Evolutionary conservation across 352 stramenopile species (phyloP), one percentile per base, ranked within the genome.

Genomic region (Pythium grandisporangium): DNA sequence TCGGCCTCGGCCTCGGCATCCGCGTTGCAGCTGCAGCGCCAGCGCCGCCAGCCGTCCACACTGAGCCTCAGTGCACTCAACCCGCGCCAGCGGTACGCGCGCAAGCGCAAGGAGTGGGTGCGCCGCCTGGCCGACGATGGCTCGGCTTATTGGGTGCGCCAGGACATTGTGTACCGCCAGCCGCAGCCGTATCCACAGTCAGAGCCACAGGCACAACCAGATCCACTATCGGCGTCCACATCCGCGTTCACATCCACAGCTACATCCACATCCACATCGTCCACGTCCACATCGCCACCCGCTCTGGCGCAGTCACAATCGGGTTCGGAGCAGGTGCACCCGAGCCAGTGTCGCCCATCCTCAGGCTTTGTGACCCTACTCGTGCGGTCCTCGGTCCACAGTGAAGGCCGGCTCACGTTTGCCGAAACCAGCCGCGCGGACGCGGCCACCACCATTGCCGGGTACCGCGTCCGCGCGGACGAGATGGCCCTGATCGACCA

Each of bases 31-130:
- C 57, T 54, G 37, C 63, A 42, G 20, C n/a, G n/a, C n/a, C n/a
- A n/a, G n/a, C n/a, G n/a, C n/a, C n/a, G n/a, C n/a, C n/a, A n/a
- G n/a, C n/a, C n/a, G n/a, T n/a, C n/a, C n/a, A n/a, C n/a, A n/a
- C 47, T 85, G 35, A 37, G 71, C 3, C 59, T 86, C 8, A 82
- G 62, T 22, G 78, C 54, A 7, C 59, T 90, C 8, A 90, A 90
- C 38, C 55, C 70, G 3, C 64, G 76, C n/a, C 76, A 90, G 36
- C 71, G 70, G 22, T 90, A 90, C 48, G 76, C 76, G 3, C 61
- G 69, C 25, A 75, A 84, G 48, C 73, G 79, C 16, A 87, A 93
- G 27, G 76, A 93, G 39, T 93, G 79, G 79, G 62, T 84, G 8
- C 69, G 79, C 17, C 69, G 63, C 45, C 53, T 87, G 13, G 72